Evolutionary conservation across 2,329 filamentous ascomycete species (phyloP), one percentile per base, ranked within the genome.

Genomic region (Alternaria ventricosa): DNA sequence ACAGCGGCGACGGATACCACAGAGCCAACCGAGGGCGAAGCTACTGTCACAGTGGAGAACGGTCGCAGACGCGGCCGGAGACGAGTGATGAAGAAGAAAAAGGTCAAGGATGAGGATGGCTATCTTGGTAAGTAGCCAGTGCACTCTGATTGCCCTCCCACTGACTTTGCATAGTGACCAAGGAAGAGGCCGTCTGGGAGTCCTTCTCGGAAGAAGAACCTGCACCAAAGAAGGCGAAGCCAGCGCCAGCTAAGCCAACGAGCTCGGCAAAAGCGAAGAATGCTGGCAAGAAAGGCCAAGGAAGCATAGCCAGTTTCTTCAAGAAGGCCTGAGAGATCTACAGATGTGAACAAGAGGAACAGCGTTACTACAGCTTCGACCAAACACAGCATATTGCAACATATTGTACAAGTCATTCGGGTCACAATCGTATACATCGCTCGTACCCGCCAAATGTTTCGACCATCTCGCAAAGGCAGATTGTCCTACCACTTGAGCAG

Each of bases 221-320:
- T 22, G 84, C 84, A 30, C 79, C 82, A 9, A 84, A 87, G 75
- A 89, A 88, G 74, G 74, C 83, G 7, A 90, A 88, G 64, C 71
- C 56, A 70, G 81, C 63, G 67, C 81, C 73, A 47, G 55, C 70
- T 49, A 73, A 70, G 55, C 60, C 73, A 49, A 63, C 69, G 47
- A 70, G 78, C 77, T 57, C 83, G 82, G 82, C 83, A 1, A 92
- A 93, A 75, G 76, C 75, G 55, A 86, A 84, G 74, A 83, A 81
- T 70, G 78, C 72, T n/a, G 77, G 64, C 11, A 83, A 81, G 63
- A 76, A 80, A 10, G 84, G 87, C 3, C 90, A 93, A 74, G 93
- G 94, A 4, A 97, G 86, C 77, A 97, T 97, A 75, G 97, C 94
- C 90, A 93, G 90, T 1, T 97, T 97, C 81, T 97, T 97, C 79